Evolutionary conservation across 805 yeast species (phyloP), one percentile per base, ranked within the genome.

Genomic region (Hanseniaspora guilliermondii): DNA sequence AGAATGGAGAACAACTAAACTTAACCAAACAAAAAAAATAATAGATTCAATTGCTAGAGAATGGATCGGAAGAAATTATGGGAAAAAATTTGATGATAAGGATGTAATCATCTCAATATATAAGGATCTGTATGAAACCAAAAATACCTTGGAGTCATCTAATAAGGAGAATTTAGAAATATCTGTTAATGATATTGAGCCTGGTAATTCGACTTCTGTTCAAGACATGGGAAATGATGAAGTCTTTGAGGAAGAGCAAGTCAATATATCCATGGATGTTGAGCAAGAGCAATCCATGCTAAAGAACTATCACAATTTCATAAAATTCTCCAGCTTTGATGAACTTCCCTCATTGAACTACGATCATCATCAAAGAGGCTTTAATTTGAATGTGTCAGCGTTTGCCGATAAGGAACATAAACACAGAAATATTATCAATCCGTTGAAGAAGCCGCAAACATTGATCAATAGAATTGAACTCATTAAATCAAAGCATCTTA

Each of bases 1-100:
- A 91, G 98, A 97, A 77, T 85, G 61, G 62, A 60, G 42, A 61
- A 62, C 45, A 52, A 57, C 14, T 63, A 59, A 6, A 63, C 69
- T 2, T 11, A 60, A 11, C 56, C 59, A 53, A 65, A 66, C 53
- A 16, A 49, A 49, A 14, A 22, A 36, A 12, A 22, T 49, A 16
- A 33, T 49, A 14, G 48, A 42, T 16, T 8, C 17, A 4, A 42
- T 49, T 11, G 53, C 45, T 30, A 33, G 25, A 24, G 53, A 49
- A 17, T 49, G 53, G 53, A 32, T 40, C 5, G 38, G 19, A 16
- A 41, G 42, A 36, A 42, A 42, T 19, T 33, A 41, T 11, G 53
- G 53, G 1, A 42, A 42, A 9, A 49, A 49, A 8, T 49, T 49
- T 25, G 47, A 49, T 11, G 45, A 49, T 14, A 35, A 25, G 6